phyloP scores from a whole-genome alignment of 192 early-diverging fungal species.

The Chytriomyces hyalinus region DNA sequence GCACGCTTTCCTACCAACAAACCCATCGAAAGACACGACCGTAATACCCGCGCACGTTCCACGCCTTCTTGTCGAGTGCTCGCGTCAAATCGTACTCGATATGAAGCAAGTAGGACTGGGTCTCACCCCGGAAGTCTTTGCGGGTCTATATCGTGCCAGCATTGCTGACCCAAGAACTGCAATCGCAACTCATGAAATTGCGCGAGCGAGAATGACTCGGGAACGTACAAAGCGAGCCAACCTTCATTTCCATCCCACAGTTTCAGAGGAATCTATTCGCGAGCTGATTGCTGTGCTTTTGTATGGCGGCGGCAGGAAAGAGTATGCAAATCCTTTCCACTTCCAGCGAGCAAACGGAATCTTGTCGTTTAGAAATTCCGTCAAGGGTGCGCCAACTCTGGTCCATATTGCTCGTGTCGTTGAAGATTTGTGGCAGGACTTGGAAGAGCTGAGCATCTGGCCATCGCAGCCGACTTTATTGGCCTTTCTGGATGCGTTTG shows the following conservation, averaged over 20 bases:
- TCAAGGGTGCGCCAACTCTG: background rate
- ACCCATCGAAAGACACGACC: background rate
- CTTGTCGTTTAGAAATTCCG: background rate
- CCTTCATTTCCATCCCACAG: background rate
- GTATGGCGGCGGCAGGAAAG: constrained; percentile 4
- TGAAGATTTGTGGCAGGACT: constrained; percentile 22
- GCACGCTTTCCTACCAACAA: background rate
- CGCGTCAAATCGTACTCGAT: background rate
- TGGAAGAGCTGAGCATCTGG: background rate
- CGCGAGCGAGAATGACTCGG: background rate
- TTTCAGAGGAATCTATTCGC: constrained; percentile 11
- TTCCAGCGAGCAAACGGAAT: constrained; percentile 17
- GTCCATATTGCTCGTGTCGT: constrained; percentile 23
- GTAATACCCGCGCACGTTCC: background rate
- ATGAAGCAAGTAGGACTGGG: background rate
- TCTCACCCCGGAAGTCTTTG: background rate
- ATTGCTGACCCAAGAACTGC: constrained; percentile 19
- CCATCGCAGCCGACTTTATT: constrained; percentile 9
- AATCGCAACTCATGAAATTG: constrained; percentile 12
- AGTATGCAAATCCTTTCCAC: background rate
- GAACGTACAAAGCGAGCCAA: background rate
- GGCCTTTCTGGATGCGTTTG: constrained; percentile 30
- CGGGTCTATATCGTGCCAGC: constrained; percentile 1
- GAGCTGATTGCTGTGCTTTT: constrained; percentile 8
- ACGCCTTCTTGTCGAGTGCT: background rate